Evolutionary conservation across 2,329 filamentous ascomycete species (phyloP), one percentile per base, ranked within the genome.

Genomic region (Emydomyces testavorans): DNA sequence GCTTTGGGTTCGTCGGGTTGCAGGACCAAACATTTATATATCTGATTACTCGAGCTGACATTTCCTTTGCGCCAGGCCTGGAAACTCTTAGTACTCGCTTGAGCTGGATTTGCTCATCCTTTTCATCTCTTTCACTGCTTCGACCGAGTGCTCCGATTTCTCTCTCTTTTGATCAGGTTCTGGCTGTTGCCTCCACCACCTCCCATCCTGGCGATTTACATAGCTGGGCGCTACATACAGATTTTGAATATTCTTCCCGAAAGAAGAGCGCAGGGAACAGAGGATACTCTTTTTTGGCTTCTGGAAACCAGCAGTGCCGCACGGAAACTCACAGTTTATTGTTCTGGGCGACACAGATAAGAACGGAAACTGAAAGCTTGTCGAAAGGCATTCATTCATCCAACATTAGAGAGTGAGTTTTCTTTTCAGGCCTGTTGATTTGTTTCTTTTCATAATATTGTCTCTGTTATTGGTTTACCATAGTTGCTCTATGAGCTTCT

Each of bases 351-450:
- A 10, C 10, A 10, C 6, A 32, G 21, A 36, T 4, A 5, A 45
- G 28, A 20, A 37, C 15, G 42, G 21, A 45, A 15, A 3, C 4
- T 28, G 16, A 29, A 36, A 37, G 21, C 6, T 32, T 18, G 16
- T 10, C 11, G 16, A 24, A 34, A 6, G 34, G 23, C 11, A 26
- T 13, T 38, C 24, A 13, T 21, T n/a, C 23, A 16, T n/a, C 21
- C 13, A 24, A 45, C 34, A 46, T 40, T 23, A 20, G 7, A 47
- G 24, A n/a, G 45, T 47, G 36, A 40, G 45, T 47, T 34, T 39
- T 24, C 43, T 38, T 31, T 44, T 16, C 26, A 28, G 15, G 18
- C 32, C 18, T 31, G 15, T 37, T 28, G 28, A 29, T 20, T 29
- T 36, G 32, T 45, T 29, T 45, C 26, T 45, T 26, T 34, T 28